Conservation (phyloP, 176 grass and related monocot species). For the Eragrostis nindensis region DNA sequence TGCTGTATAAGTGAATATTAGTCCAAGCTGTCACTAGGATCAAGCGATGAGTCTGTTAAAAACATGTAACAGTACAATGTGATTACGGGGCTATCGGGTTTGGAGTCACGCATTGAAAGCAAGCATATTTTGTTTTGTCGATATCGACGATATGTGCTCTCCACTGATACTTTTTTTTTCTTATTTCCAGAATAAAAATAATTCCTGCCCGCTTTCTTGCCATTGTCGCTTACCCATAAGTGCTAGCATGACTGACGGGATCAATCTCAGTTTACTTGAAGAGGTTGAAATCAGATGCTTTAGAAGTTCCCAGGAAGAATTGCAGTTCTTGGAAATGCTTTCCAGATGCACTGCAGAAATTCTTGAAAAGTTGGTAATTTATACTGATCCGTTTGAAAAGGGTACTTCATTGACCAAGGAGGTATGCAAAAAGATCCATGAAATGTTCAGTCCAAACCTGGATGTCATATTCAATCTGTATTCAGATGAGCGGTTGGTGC, state of each 20-base stretch:
- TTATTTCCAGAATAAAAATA: background rate
- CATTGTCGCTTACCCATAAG: background rate
- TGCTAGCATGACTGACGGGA: background rate
- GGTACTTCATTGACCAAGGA: too few relatives aligned
- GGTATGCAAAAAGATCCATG: background rate
- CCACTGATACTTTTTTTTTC: background rate
- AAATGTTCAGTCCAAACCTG: background rate
- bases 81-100: too few relatives aligned
- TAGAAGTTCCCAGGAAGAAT: background rate
- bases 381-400: too few relatives aligned
- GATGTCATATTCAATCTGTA: background rate
- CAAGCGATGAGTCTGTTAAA: too few relatives aligned
- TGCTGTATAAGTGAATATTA: too few relatives aligned
- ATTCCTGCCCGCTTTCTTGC: background rate
- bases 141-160: background rate
- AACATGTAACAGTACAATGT: too few relatives aligned
- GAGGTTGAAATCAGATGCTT: background rate
- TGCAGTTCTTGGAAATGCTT: background rate
- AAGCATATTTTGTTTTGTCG: too few relatives aligned
- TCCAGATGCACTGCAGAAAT: constrained; percentile 3
- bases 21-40: too few relatives aligned
- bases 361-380: background rate
- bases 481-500: background rate
- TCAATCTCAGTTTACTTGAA: background rate
- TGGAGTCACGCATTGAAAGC: too few relatives aligned